A percentile compares a stretch with the other conserved stretches of the same genome.
Conservation (phyloP, 495 filamentous ascomycete species). For the Xylaria castorea region DNA sequence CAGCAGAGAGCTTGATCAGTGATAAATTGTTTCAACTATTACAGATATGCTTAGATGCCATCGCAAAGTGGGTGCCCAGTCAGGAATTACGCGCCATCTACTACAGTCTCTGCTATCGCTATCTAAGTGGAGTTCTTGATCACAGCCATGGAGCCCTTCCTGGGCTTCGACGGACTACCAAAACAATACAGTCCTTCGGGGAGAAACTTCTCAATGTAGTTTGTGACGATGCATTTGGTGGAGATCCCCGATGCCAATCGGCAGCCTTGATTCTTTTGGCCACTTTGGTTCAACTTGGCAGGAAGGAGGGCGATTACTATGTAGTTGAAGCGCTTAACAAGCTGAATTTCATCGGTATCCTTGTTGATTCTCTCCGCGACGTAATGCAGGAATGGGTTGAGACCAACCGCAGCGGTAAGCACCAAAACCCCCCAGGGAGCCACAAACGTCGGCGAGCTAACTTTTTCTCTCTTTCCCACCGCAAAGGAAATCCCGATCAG, state of each 20-base stretch:
- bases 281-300: constrained; percentile 71
- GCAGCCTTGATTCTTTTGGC: constrained; percentile 79
- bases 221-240: constrained; percentile 92
- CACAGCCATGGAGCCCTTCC: constrained; percentile 49
- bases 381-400: constrained; percentile 67
- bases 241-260: constrained; percentile 79
- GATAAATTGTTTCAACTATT: constrained; percentile 93
- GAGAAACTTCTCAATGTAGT: constrained; percentile 81
- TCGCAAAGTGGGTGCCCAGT: constrained; percentile 72
- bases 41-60: constrained; percentile 76
- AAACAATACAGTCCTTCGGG: constrained; percentile 77
- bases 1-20: constrained; percentile 74
- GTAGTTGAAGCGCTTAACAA: constrained; percentile 80
- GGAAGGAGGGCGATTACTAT: constrained; percentile 67
- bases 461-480: constrained; percentile 12
- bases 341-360: constrained; percentile 87
- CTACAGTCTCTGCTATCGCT: constrained; percentile 87
- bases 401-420: constrained; percentile 41
- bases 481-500: constrained; percentile 38
- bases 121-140: constrained; percentile 75
- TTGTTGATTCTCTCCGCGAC: constrained; percentile 81
- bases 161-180: constrained; percentile 68
- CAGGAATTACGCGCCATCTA: constrained; percentile 76
- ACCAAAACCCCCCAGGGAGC: neutral
- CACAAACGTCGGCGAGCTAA: constrained; percentile 4